Conservation (phyloP, 768 basidiomycete species). For the Boletus subcaerulescens region DNA sequence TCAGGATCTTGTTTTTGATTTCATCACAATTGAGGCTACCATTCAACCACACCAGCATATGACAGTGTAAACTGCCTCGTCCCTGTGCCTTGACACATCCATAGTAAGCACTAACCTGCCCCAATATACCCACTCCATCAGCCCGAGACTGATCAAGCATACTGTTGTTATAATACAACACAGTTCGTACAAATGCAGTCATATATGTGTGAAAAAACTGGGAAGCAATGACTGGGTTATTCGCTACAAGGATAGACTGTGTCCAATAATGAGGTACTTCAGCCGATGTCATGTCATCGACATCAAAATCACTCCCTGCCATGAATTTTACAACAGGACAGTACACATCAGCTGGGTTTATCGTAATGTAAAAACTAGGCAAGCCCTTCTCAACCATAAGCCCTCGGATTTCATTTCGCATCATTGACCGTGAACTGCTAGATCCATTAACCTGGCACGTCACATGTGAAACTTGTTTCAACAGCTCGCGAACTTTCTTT, state of each 20-base stretch:
- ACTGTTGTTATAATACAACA: neutral
- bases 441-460: neutral
- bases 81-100: neutral
- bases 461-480: neutral
- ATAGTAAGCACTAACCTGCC: neutral
- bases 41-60: neutral
- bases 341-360: neutral
- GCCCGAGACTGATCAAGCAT: too few species aligned
- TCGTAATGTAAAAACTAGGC: neutral
- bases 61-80: neutral
- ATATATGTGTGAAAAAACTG: neutral
- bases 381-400: neutral
- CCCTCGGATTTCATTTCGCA: neutral
- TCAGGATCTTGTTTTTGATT: rapidly evolving
- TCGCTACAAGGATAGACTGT: neutral
- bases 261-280: neutral
- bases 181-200: neutral
- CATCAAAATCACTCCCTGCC: neutral
- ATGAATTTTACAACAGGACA: neutral
- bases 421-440: neutral
- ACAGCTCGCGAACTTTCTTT: neutral
- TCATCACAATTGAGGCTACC: neutral
- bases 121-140: too few species aligned
- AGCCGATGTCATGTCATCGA: neutral
- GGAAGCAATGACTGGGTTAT: neutral